phyloP scores from a whole-genome alignment of 2,329 filamentous ascomycete genomes.

The Alternaria infectoria region DNA sequence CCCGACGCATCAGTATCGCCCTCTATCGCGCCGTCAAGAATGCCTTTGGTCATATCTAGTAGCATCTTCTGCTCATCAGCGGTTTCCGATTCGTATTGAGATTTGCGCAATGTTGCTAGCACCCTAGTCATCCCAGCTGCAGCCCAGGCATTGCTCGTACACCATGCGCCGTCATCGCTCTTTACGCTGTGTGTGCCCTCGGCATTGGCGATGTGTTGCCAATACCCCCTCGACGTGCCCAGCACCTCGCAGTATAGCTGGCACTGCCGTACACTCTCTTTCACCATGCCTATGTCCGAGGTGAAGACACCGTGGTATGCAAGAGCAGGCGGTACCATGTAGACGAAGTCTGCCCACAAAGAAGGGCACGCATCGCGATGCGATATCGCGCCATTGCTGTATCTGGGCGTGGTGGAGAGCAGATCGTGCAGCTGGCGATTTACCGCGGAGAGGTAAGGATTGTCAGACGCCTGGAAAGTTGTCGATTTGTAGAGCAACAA shows the following conservation, averaged over 20 bases:
- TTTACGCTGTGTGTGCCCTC: not conserved
- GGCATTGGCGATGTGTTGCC: constrained; percentile 56
- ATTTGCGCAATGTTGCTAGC: constrained; percentile 51
- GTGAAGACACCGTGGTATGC: constrained; percentile 55
- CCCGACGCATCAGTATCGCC: constrained; percentile 45
- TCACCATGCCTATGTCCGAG: constrained; percentile 43
- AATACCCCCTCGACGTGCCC: constrained; percentile 40
- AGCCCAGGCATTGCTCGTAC: constrained; percentile 58
- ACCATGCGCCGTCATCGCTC: constrained; percentile 52
- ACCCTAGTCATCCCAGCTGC: constrained; percentile 57
- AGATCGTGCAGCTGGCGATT: constrained; percentile 52
- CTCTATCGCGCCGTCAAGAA: constrained; percentile 46
- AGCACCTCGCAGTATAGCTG: constrained; percentile 52
- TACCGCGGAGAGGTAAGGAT: constrained; percentile 21
- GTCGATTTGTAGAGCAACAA: constrained; percentile 51
- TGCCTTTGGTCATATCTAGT: constrained; percentile 43
- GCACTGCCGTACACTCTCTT: constrained; percentile 51
- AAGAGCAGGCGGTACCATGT: constrained; percentile 59
- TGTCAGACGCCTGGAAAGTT: constrained; percentile 40
- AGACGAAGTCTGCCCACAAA: constrained; percentile 58
- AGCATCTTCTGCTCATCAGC: constrained; percentile 31
- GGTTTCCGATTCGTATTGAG: constrained; percentile 19
- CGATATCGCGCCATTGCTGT: constrained; percentile 56
- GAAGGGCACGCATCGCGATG: constrained; percentile 53
- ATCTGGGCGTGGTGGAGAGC: constrained; percentile 49